These are phyloP conservation scores for Phytophthora sp. DNA, from an alignment of 352 stramenopile genomes.

Conservation along the genomic window DNA sequence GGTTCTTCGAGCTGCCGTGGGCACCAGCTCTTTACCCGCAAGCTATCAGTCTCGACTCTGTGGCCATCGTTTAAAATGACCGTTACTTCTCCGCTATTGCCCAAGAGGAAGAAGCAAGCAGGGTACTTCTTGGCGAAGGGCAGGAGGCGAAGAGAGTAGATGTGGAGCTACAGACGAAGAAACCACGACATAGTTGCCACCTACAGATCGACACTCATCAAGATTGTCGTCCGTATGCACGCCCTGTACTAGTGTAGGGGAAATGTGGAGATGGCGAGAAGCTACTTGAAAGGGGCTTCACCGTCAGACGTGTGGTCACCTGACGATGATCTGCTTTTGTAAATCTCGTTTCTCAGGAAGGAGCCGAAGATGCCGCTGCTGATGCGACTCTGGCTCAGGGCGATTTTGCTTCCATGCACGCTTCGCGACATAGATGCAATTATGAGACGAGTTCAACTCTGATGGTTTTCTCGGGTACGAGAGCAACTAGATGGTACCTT, in stretches of 20 bases:
- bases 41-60: too few relatives aligned
- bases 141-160: too few relatives aligned
- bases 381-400: slow-evolving; percentile 37
- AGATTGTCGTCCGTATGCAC: slow-evolving; percentile 35
- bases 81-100: too few relatives aligned
- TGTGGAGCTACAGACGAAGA: slow-evolving; percentile 40
- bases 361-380: slow-evolving; percentile 24
- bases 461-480: slow-evolving; percentile 44
- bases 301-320: slow-evolving; percentile 51
- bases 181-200: slow-evolving; percentile 35
- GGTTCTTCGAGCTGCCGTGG: too few relatives aligned
- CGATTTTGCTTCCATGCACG: slow-evolving; percentile 49
- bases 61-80: too few relatives aligned
- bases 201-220: slow-evolving; percentile 47
- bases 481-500: slow-evolving; percentile 17
- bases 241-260: slow-evolving; percentile 55
- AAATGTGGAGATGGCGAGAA: slow-evolving; percentile 30
- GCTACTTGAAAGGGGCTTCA: slow-evolving; percentile 44
- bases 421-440: slow-evolving; percentile 48
- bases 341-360: slow-evolving; percentile 25
- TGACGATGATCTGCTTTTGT: slow-evolving; percentile 59
- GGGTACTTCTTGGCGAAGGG: too few relatives aligned
- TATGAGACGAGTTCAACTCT: slow-evolving; percentile 57
- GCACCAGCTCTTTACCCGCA: too few relatives aligned
- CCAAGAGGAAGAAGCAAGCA: too few relatives aligned